Evolutionary conservation across 495 filamentous ascomycete genomes (phyloP).

Genomic region (Tuber melanosporum): DNA sequence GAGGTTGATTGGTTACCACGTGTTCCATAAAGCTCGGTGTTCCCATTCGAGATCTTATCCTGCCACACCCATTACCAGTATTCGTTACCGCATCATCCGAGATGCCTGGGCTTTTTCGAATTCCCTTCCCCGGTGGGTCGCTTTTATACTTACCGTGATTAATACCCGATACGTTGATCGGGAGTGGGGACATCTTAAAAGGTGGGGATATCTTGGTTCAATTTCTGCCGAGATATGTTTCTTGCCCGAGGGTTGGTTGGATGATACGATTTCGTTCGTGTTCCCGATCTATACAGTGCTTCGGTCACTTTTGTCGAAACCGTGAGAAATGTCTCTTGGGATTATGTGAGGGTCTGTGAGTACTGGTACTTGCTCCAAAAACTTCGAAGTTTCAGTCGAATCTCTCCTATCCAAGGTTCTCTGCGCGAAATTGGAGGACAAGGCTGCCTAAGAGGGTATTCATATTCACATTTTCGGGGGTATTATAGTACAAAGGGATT

Average conservation of each 20-base stretch:
- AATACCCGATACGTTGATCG: not conserved
- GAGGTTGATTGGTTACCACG: not conserved
- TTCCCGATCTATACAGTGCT: not conserved
- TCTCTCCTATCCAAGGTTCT: not conserved
- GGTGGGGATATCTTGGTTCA: not conserved
- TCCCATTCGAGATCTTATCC: not conserved
- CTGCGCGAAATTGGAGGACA: not conserved
- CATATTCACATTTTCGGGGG: not conserved
- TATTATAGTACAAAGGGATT: not conserved
- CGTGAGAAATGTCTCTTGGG: not conserved
- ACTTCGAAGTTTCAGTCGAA: not conserved
- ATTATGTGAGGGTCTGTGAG: not conserved
- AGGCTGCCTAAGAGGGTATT: not conserved
- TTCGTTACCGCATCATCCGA: constrained; percentile 1
- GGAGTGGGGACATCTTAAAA: not conserved
- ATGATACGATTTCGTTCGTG: not conserved
- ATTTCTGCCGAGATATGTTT: not conserved
- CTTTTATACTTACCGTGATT: not conserved
- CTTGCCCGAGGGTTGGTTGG: not conserved
- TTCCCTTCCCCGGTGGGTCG: not conserved
- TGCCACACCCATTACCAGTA: not conserved
- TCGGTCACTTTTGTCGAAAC: not conserved
- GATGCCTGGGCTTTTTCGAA: not conserved
- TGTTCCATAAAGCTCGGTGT: not conserved
- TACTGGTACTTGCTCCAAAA: not conserved